Base-by-base conservation (phyloP, 306 rosid genomes). In the Cercis canadensis region DNA sequence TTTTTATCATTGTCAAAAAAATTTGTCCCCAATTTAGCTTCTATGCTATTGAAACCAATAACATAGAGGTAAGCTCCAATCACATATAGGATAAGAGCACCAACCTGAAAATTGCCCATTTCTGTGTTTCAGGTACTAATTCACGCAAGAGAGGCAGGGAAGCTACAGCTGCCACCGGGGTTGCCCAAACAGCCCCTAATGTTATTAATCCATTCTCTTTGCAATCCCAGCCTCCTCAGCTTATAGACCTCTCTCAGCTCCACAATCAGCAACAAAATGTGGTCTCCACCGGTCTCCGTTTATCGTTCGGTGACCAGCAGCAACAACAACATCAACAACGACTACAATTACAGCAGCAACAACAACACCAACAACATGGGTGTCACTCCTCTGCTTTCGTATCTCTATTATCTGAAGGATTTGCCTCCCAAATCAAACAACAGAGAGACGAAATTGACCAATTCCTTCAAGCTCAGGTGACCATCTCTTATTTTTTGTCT, bases 61-160 rank as follows among this genome's bases (percentile, higher is more conserved):
- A 44, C 7, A 45, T 64, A 11, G 2, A n/a, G n/a, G n/a, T n/a
- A n/a, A n/a, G n/a, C n/a, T n/a, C n/a, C n/a, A n/a, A n/a, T n/a
- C n/a, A n/a, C n/a, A n/a, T n/a, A n/a, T n/a, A n/a, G n/a, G n/a
- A n/a, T n/a, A n/a, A n/a, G 9, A 16, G 24, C 41, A 31, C 46
- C 41, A 62, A 62, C 63, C 65, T 34, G 29, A 57, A 69, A 32
- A 68, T 14, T 43, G 36, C 45, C n/a, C 8, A 7, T 7, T 39
- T 33, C 18, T n/a, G 19, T 37, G 16, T 33, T 72, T 29, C 81
- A 75, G 87, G 67, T 31, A 62, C 49, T 52, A 72, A 54, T 57
- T 75, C 84, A 29, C 79, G 94, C 51, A 94, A 94, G 76, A 87
- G 99, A 84, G 92, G 82, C 70, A 87, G 95, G 84, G 97, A 94